Percentiles rank a stretch among this genome's conserved stretches.
These are phyloP conservation scores for Naganishia friedmannii DNA, from an alignment of 768 basidiomycete genomes.

Conservation along the genomic window DNA sequence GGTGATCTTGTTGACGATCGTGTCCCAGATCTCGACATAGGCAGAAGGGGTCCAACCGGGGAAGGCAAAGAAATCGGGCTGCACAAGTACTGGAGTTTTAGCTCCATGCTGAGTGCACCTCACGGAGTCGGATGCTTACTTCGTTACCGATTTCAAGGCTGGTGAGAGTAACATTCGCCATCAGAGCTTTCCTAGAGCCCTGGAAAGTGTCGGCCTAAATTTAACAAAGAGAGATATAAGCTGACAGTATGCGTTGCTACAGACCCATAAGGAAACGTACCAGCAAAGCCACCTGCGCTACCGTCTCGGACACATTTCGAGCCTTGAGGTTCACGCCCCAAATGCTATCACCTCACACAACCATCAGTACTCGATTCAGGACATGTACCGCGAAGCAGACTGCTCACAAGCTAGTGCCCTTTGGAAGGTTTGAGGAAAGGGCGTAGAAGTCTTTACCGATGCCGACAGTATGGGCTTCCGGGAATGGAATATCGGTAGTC, in stretches of 20 bases:
- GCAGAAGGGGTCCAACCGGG: constrained; percentile 26
- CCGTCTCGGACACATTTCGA: constrained; percentile 29
- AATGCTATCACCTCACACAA: not conserved
- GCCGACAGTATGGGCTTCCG: constrained; percentile 25
- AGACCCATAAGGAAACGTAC: not conserved
- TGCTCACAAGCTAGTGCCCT: constrained; percentile 30
- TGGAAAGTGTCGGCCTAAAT: constrained; percentile 16
- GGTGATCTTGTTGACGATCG: constrained; percentile 9
- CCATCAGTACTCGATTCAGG: not conserved
- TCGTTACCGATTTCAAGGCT: constrained; percentile 34
- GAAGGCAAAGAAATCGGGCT: constrained; percentile 26
- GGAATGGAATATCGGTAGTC: constrained; percentile 25
- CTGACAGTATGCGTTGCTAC: not conserved
- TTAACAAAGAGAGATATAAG: not conserved
- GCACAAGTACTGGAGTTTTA: not conserved
- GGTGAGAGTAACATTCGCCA: constrained; percentile 10
- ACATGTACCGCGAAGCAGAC: not conserved
- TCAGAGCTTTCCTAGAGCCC: constrained; percentile 4
- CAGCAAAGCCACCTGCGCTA: constrained; percentile 27
- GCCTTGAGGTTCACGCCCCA: constrained; percentile 25
- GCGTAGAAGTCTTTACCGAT: constrained; percentile 35
- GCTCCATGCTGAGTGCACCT: not conserved
- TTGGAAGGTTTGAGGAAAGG: constrained; percentile 30
- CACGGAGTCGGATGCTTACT: not conserved
- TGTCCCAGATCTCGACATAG: constrained; percentile 32